Percentiles rank a stretch among this genome's conserved stretches.
phyloP scores from a whole-genome alignment of 1,139 yeast species.

The Scheffersomyces parashehatae region DNA sequence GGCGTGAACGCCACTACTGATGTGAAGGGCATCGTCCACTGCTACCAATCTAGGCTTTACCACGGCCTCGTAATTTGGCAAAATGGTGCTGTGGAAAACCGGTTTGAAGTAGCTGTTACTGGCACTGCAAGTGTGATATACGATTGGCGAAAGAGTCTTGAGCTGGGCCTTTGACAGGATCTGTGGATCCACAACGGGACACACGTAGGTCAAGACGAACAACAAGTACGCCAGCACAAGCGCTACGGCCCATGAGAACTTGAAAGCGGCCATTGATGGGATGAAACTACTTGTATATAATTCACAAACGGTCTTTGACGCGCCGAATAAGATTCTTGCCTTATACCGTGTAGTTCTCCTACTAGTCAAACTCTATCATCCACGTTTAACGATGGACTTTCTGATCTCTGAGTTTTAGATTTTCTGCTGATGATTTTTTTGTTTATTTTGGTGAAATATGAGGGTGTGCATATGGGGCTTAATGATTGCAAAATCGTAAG shows the following conservation, averaged over 20 bases:
- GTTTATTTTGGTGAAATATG: too few species aligned
- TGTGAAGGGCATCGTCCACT: conserved; percentile 3
- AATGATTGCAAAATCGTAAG: too few species aligned
- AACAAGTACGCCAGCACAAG: conserved; percentile 8
- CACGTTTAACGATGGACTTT: too few species aligned
- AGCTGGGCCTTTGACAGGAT: conserved; percentile 3
- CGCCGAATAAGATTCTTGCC: too few species aligned
- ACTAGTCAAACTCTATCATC: too few species aligned
- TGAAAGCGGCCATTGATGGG: neutral
- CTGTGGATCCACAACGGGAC: conserved; percentile 8
- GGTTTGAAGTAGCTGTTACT: conserved; percentile 8
- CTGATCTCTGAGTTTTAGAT: too few species aligned
- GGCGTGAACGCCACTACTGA: neutral
- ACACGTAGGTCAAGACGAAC: conserved; percentile 8
- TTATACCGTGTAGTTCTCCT: too few species aligned
- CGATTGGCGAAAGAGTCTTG: conserved; percentile 6
- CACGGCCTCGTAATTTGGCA: conserved; percentile 3
- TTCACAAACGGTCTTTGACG: too few species aligned
- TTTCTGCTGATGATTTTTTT: too few species aligned
- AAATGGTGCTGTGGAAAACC: conserved; percentile 2
- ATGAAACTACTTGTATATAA: too few species aligned
- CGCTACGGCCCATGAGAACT: conserved; percentile 6
- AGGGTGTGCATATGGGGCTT: too few species aligned
- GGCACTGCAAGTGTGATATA: conserved; percentile 9
- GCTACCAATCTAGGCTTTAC: conserved; percentile 7